Evolutionary conservation across 805 yeast species (phyloP).

Genomic region (Jamesozyma hellenica): DNA sequence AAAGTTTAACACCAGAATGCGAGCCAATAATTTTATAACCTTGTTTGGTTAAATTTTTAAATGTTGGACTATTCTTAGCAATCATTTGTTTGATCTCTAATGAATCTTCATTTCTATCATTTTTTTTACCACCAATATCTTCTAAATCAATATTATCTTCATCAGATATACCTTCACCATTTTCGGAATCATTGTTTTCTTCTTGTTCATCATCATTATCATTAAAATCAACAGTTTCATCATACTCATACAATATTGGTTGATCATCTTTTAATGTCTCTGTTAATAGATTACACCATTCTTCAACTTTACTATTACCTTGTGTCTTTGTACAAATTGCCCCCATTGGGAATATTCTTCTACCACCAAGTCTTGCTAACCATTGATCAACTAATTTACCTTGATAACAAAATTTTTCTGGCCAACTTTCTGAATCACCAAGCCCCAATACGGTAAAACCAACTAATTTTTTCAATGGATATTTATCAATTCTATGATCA

Average conservation of each 20-base stretch:
- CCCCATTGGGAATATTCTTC: conserved; percentile 76
- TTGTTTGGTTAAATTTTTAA: conserved; percentile 77
- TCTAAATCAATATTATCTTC: conserved; percentile 53
- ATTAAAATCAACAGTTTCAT: conserved; percentile 48
- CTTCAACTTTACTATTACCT: conserved; percentile 48
- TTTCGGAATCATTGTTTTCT: conserved; percentile 9
- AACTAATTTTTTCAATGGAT: conserved; percentile 55
- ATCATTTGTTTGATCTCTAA: conserved; percentile 68
- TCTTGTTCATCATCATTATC: conserved; percentile 30
- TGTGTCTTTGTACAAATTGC: conserved; percentile 68
- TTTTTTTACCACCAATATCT: conserved; percentile 57
- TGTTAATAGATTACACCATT: conserved; percentile 57
- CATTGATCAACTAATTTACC: conserved; percentile 64
- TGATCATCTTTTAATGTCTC: conserved; percentile 60
- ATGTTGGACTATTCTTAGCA: conserved; percentile 81
- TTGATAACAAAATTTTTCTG: conserved; percentile 77
- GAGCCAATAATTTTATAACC: conserved; percentile 90
- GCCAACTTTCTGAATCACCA: conserved; percentile 85
- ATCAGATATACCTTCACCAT: conserved; percentile 25
- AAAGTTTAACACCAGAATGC: conserved; percentile 89
- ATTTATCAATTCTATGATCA: conserved; percentile 79
- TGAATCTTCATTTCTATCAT: conserved; percentile 6
- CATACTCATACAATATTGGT: conserved; percentile 51
- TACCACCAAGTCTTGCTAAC: conserved; percentile 75
- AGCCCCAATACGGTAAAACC: conserved; percentile 83